phyloP scores from a whole-genome alignment of 176 grass and related monocot species.

The Cenchrus fungigraminus region DNA sequence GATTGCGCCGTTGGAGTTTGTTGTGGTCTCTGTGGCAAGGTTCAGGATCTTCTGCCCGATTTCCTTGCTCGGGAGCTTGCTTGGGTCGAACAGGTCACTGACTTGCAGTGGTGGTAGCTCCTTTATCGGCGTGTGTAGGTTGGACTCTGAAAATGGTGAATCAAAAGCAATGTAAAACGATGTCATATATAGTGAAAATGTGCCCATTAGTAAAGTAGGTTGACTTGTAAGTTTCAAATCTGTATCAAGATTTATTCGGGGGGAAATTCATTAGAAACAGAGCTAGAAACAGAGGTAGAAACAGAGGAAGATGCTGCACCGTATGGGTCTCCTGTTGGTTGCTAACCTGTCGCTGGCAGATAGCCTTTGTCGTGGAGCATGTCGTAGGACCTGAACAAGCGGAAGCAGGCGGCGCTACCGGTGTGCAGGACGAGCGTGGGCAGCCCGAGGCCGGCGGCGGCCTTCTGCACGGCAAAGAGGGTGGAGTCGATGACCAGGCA shows the following conservation, averaged over 20 bases:
- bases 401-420: slow-evolving; percentile 6
- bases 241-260: not conserved
- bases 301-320: no score
- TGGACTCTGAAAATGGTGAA: slow-evolving; percentile 10
- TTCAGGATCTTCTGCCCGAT: not conserved
- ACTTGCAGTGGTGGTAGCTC: slow-evolving; percentile 30
- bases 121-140: not conserved
- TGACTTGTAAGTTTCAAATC: not conserved
- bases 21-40: not conserved
- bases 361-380: slow-evolving; percentile 45
- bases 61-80: slow-evolving; percentile 8
- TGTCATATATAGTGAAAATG: not conserved
- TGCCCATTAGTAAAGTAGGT: not conserved
- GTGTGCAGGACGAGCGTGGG: slow-evolving; percentile 36
- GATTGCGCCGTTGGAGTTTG: not conserved
- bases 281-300: no score
- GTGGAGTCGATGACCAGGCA: slow-evolving; percentile 33
- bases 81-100: slow-evolving; percentile 8
- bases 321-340: not conserved
- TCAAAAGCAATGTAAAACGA: not conserved
- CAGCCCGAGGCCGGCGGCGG: not conserved
- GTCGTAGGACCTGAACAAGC: slow-evolving; percentile 20
- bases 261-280: not conserved
- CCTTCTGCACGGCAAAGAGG: slow-evolving; percentile 1
- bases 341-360: slow-evolving; percentile 8